These are phyloP conservation scores for Neurospora sp. DNA, from an alignment of 2,329 filamentous ascomycete genomes.

Conservation along the genomic window DNA sequence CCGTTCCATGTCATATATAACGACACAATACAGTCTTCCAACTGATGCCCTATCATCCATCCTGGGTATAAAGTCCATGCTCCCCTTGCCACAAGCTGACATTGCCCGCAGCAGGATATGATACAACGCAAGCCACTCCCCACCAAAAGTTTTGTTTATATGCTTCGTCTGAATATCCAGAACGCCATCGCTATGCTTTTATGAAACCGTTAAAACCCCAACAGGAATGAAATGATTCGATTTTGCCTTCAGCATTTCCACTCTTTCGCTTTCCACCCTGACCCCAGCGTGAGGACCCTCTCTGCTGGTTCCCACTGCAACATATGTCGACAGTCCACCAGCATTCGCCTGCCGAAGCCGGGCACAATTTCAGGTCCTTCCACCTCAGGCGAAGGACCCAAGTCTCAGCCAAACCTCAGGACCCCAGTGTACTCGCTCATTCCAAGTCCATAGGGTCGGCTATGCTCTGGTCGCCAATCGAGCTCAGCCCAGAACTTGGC, in stretches of 20 bases:
- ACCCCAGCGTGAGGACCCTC: background rate
- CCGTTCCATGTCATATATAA: background rate
- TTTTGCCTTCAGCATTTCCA: background rate
- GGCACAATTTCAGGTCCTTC: background rate
- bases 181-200: conserved; percentile 36
- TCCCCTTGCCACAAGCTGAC: background rate
- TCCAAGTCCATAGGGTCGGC: conserved; percentile 38
- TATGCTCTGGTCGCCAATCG: conserved; percentile 38
- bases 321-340: background rate
- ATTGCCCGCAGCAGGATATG: background rate
- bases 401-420: background rate
- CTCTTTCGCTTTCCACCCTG: background rate
- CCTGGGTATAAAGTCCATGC: background rate
- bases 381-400: background rate
- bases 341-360: background rate
- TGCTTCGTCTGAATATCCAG: conserved; percentile 2
- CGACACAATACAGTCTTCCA: background rate
- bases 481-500: conserved; percentile 47
- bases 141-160: background rate
- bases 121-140: background rate
- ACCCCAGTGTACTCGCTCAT: conserved; percentile 5
- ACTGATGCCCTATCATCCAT: background rate
- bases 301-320: background rate
- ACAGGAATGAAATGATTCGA: background rate
- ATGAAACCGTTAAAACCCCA: conserved; percentile 1